These are phyloP conservation scores for Artemisia tridentata DNA, from an alignment of 129 eudicot species.

Conservation along the genomic window DNA sequence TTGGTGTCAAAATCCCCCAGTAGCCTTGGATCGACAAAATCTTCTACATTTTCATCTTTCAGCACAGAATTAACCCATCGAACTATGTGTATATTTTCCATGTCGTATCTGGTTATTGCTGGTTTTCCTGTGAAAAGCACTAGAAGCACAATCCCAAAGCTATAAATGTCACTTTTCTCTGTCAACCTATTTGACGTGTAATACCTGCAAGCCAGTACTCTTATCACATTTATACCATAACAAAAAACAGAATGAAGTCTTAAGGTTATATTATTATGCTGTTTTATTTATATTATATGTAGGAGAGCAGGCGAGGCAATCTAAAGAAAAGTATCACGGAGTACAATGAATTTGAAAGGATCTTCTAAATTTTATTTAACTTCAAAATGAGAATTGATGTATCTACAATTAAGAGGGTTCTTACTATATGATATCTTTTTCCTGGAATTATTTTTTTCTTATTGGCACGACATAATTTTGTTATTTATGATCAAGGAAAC, in stretches of 20 bases:
- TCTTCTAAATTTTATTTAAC: not conserved
- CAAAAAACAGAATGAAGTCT: not conserved
- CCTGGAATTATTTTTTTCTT: too few species aligned
- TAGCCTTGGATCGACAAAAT: constrained; percentile 25
- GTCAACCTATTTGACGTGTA: not conserved
- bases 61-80: constrained; percentile 21
- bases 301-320: too few species aligned
- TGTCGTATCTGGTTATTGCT: not conserved
- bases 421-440: too few species aligned
- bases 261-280: not conserved
- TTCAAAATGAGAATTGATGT: not conserved
- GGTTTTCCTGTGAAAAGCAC: not conserved
- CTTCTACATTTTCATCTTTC: not conserved
- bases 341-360: not conserved
- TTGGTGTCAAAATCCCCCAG: constrained; percentile 14
- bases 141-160: not conserved
- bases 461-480: too few species aligned
- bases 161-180: not conserved
- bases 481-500: not conserved
- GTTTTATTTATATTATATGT: too few species aligned
- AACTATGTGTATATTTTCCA: not conserved
- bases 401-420: too few species aligned
- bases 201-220: not conserved
- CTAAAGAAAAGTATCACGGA: too few species aligned
- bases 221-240: not conserved